These are phyloP conservation scores for Hypoxylon sp. DNA, from an alignment of 2,329 filamentous ascomycete genomes.

Conservation along the genomic window DNA sequence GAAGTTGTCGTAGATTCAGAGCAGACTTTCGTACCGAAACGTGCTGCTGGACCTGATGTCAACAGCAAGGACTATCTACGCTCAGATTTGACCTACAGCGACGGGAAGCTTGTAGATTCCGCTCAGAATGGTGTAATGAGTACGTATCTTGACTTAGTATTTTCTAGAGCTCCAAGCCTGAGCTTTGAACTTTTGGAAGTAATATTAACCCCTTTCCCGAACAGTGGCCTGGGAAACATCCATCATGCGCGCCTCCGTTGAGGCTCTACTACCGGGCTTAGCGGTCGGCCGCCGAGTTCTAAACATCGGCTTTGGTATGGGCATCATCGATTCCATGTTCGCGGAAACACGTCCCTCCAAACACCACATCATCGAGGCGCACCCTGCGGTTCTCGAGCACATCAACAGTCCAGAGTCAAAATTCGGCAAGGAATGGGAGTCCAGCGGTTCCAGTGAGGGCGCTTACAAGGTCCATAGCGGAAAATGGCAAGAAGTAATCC, in stretches of 20 bases:
- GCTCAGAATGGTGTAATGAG: slow-evolving; percentile 89
- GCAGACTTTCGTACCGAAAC: slow-evolving; percentile 54
- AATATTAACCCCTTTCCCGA: slow-evolving; percentile 16
- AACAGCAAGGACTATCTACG: slow-evolving; percentile 77
- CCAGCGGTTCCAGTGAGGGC: slow-evolving; percentile 68
- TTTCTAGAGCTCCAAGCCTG: not conserved
- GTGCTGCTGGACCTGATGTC: slow-evolving; percentile 59
- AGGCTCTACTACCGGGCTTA: slow-evolving; percentile 66
- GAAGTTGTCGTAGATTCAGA: slow-evolving; percentile 48
- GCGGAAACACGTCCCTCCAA: slow-evolving; percentile 73
- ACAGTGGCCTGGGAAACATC: slow-evolving; percentile 84
- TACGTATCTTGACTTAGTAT: slow-evolving; percentile 12
- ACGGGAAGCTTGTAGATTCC: slow-evolving; percentile 77
- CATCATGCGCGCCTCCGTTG: slow-evolving; percentile 85
- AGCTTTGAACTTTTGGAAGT: not conserved
- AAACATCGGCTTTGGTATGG: slow-evolving; percentile 93
- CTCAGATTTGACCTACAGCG: slow-evolving; percentile 73
- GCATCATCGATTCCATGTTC: slow-evolving; percentile 85
- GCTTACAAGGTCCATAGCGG: slow-evolving; percentile 81
- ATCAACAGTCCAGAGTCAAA: slow-evolving; percentile 63
- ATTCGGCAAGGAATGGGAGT: slow-evolving; percentile 70
- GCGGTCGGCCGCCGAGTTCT: slow-evolving; percentile 74
- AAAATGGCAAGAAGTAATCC: slow-evolving; percentile 85
- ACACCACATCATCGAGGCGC: slow-evolving; percentile 90
- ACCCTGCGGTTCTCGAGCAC: slow-evolving; percentile 79